Evolutionary conservation across 2,329 filamentous ascomycete species (phyloP), one percentile per base, ranked within the genome.

Genomic region (Dothideomycetidae sp.): DNA sequence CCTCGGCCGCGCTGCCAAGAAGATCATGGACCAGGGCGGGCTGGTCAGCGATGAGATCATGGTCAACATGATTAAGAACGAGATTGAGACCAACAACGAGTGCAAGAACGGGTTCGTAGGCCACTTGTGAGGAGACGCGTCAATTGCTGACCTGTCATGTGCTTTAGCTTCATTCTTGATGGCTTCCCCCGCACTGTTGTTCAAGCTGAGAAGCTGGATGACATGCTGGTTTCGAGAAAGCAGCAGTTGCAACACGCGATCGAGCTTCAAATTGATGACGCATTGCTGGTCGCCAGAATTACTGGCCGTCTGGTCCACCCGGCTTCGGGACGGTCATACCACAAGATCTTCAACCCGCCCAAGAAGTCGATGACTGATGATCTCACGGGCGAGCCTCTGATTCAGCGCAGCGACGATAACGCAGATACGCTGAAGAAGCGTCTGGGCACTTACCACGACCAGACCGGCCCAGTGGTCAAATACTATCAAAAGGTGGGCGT

Each of bases 21-120:
- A 96, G 77, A 98, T 98, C 63, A 98, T 98, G 90, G 90, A 98
- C 58, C 81, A 88, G 60, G 90, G 90, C 53, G 88, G 88, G 50
- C 76, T 98, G 42, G 90, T 98, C 60, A 93, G 85, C 62, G 90
- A 98, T 63, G 88, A 96, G 59, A 98, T 98, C 58, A 88, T 98
- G 74, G 82, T 98, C 62, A 85, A 88, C 64, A 98, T 98, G 90
- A 98, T 98, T 70, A 88, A 90, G 75, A 81, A 79, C 60, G 88
- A 98, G 71, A 73, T 98, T 36, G 81, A 92, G 55, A 80, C 72
- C 65, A 98, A 98, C 70, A 65, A 73, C 55, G 88, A 98, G 67
- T 98, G 90, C 75, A 82, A 82, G 68, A 88, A 88, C 64, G 90
- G 90, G 88, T 94, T 71, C 51, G 73, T 65, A 37, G 5, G 16